Evolutionary conservation across 225 moss, liverwort and hornwort species (phyloP).

Genomic region (Climacium dendroides): DNA sequence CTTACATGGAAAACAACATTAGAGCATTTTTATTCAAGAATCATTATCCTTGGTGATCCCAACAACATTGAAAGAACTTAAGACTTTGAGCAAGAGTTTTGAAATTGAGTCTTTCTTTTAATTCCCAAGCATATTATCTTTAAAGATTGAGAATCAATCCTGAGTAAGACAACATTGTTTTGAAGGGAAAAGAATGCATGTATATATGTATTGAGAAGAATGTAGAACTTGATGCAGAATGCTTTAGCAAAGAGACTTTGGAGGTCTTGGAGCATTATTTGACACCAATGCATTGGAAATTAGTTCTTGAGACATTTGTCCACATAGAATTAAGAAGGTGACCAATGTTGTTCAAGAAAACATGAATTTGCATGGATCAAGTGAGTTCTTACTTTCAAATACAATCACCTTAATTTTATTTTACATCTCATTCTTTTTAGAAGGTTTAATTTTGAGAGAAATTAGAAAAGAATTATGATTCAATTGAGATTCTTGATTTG

Average conservation of each 20-base stretch:
- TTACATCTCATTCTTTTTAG: neutral
- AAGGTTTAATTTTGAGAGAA: neutral
- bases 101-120: neutral
- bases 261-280: neutral
- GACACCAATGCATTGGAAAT: neutral
- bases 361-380: neutral
- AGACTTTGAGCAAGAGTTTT: fast-evolving
- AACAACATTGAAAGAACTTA: neutral
- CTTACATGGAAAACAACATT: neutral
- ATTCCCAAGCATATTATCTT: neutral
- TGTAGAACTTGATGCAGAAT: no score
- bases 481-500: neutral
- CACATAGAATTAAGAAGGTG: neutral
- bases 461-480: neutral
- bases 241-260: neutral
- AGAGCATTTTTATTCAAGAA: neutral
- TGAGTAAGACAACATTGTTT: neutral
- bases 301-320: neutral
- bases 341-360: neutral
- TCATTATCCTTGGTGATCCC: neutral
- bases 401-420: neutral
- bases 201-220: neutral
- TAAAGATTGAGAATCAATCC: neutral
- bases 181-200: neutral
- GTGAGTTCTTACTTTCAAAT: neutral